Evolutionary conservation across 345 rosid genomes (phyloP).

Genomic region (Noccaea bulbosa): DNA sequence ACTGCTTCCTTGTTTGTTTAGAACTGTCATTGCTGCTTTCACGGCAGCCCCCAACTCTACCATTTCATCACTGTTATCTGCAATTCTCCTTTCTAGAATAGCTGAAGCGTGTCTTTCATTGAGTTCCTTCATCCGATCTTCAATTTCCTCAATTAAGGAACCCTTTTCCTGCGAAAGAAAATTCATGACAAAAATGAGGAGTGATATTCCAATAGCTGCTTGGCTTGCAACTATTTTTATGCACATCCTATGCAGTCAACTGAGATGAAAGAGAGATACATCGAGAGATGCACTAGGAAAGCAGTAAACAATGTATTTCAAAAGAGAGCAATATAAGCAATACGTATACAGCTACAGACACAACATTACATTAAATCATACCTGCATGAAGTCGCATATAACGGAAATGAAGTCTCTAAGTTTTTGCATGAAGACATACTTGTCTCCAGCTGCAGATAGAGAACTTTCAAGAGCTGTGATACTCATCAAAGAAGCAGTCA

Average conservation of each 20-base stretch:
- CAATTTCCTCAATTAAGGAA: conserved; percentile 85
- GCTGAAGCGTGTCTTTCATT: conserved; percentile 76
- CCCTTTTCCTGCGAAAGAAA: conserved; percentile 71
- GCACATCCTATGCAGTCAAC: conserved; percentile 19
- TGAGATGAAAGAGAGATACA: conserved; percentile 15
- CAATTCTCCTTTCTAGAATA: conserved; percentile 73
- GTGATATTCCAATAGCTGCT: neutral
- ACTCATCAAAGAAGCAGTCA: conserved; percentile 78
- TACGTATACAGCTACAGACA: conserved; percentile 26
- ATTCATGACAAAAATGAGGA: conserved; percentile 20
- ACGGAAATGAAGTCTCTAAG: conserved; percentile 95
- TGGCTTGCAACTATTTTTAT: neutral
- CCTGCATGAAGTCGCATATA: conserved; percentile 97
- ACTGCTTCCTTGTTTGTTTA: conserved; percentile 67
- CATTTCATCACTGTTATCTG: conserved; percentile 87
- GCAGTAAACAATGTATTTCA: conserved; percentile 8
- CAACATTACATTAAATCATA: conserved; percentile 55
- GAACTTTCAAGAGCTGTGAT: conserved; percentile 77
- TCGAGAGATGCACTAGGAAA: conserved; percentile 30
- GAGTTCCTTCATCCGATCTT: conserved; percentile 83
- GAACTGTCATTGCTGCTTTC: conserved; percentile 70
- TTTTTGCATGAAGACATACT: conserved; percentile 99
- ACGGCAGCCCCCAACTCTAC: conserved; percentile 83
- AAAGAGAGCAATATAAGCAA: conserved; percentile 22
- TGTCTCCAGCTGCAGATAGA: conserved; percentile 88